Evolutionary conservation across 352 stramenopile genomes (phyloP), one percentile per base, ranked within the genome.

Genomic region (Phytopythium oedochilum): DNA sequence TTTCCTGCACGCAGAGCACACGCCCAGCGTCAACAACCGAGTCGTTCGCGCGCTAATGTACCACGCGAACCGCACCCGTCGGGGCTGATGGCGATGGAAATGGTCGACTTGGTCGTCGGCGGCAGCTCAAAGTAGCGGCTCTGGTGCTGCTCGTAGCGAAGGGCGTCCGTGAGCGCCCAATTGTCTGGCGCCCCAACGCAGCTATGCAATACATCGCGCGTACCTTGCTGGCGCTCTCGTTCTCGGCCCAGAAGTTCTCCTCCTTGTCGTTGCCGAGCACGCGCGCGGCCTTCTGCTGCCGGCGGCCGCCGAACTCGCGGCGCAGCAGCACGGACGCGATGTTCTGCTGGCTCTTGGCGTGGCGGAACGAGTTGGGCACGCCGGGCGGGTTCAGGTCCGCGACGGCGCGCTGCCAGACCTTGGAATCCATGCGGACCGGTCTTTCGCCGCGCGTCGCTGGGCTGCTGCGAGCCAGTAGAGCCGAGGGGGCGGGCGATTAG

Each of bases 41-140:
- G 17, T 25, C 6, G 2, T 6, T 17, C 5, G 1, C 3, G 22
- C 0, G 5, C 5, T 18, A 15, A 44, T 36, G 8, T 44, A 44
- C 18, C 36, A 42, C 6, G 14, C 36, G 36, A 15, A 7, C 44
- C 26, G 42, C 50, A 94, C 84, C 84, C 84, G 54, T 94, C 81
- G 20, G 84, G 82, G 72, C 82, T 92, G 57, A 94, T 91, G 31
- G 84, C 82, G 46, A 94, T 94, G 26, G 84, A 94, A 50, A 94
- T 94, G 23, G 84, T 92, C 10, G 84, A 94, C 61, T 92, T 91
- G 63, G 84, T 94, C 39, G 81, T 94, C 45, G 83, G 78, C 18
- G 84, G 84, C 32, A 94, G 61, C 47, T 94, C 82, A 60, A 92
- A 92, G 58, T 94, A 94, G 29, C 73, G 75, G 57, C 84, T 92